These are phyloP conservation scores for Moringa oleifera DNA, from an alignment of 345 rosid species.

Conservation along the genomic window DNA sequence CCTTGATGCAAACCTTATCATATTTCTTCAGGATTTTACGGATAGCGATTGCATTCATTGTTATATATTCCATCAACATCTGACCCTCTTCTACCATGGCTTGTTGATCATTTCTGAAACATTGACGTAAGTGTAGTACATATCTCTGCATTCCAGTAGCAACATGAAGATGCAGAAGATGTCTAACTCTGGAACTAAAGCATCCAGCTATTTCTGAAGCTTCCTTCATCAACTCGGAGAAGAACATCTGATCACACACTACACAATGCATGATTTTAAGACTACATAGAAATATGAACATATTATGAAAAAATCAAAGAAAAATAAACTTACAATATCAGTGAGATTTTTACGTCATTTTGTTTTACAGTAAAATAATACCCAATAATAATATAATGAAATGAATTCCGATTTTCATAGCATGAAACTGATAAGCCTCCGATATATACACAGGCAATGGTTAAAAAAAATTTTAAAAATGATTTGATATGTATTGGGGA, in stretches of 20 bases:
- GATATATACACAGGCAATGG: too few relatives aligned
- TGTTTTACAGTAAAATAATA: too few relatives aligned
- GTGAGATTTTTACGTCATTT: too few relatives aligned
- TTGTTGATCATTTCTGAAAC: conserved; percentile 56
- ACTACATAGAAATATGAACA: too few relatives aligned
- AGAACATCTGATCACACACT: conserved; percentile 88
- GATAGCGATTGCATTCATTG: conserved; percentile 86
- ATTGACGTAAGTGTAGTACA: conserved; percentile 42
- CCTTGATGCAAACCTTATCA: conserved; percentile 50
- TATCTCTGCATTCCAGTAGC: conserved; percentile 70
- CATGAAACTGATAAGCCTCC: too few relatives aligned
- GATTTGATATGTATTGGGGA: too few relatives aligned
- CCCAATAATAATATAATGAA: too few relatives aligned
- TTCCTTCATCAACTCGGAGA: conserved; percentile 78
- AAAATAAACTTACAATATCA: too few relatives aligned
- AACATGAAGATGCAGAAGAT: conserved; percentile 75
- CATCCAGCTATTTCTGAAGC: conserved; percentile 76
- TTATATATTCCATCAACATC: conserved; percentile 68
- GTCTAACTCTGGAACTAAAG: conserved; percentile 71
- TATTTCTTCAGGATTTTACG: conserved; percentile 91
- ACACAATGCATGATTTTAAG: conserved; percentile 10
- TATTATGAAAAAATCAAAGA: too few relatives aligned
- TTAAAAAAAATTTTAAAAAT: too few relatives aligned
- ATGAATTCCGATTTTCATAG: too few relatives aligned
- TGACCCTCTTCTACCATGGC: conserved; percentile 61